Evolutionary conservation across 2,329 filamentous ascomycete species (phyloP), one percentile per base, ranked within the genome.

Genomic region (Ophiostoma novo-ulmi): DNA sequence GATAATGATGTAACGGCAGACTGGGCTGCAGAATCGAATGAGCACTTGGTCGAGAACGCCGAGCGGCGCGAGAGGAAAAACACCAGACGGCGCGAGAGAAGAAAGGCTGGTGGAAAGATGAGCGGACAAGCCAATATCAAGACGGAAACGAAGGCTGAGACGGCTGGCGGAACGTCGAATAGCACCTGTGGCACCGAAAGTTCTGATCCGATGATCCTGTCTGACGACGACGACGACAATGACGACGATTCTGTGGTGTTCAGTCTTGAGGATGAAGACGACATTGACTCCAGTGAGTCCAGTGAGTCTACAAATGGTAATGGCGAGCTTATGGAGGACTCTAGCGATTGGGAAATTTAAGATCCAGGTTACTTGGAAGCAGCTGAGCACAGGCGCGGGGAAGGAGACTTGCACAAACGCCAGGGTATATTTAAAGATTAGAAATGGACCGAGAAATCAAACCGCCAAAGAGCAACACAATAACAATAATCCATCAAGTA

Each of bases 11-110:
- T 73, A 7, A 68, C 48, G 31, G 67, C 55, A 38, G 48, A 55
- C 11, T 70, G 70, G 72, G 72, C 70, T n/a, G 3, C 7, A 17
- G 55, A 38, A n/a, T 70, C 72, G 52, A 73, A 73, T 41, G 69
- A 73, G 39, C 22, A 22, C 55, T 44, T 73, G n/a, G 1, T 39
- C 14, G 64, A 70, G 31, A 35, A 2, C 14, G 41, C 26, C 13
- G 36, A 55, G 35, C 38, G 63, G 22, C 17, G 31, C 26, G 61
- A 36, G 8, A 20, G 14, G 31, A 38, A 39, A 10, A n/a, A 36
- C 4, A 20, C 61, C 20, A 64, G 31, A n/a, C 61, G 61, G 35
- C 31, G 14, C 4, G 5, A 64, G 61, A 10, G 35, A 4, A 58
- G 22, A 31, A 58, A 31, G 52, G 1, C 10, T 31, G n/a, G 39